Evolutionary conservation across 1,284 basidiomycete genomes (phyloP), one percentile per base, ranked within the genome.

Genomic region (Microbotryomycetes sp.): DNA sequence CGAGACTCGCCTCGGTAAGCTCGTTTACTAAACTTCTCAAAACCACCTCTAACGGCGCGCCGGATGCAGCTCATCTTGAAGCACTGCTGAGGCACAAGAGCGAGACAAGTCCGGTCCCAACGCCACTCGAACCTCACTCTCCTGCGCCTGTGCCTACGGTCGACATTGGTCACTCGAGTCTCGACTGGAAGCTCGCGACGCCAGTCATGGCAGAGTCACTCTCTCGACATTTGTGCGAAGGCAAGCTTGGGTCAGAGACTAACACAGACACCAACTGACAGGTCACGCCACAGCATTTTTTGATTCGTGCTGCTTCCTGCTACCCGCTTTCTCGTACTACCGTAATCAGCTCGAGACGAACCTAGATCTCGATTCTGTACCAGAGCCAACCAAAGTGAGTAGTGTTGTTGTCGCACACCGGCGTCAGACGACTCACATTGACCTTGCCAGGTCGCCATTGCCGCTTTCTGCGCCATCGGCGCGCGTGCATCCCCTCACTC

Each of bases 401-500:
- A n/a, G n/a, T n/a, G n/a, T 26, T 18, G 3, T 18, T n/a, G 27
- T 18, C 28, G 28, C 7, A 24, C 41, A 21, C n/a, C 46, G 16
- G 30, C 50, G 9, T 30, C 21, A 26, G 46, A 3, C 51, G 15
- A 16, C 35, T 13, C 4, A 6, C 24, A 23, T 52, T 16, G 13
- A 29, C 60, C 13, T 9, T 45, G 23, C 18, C 45, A 62, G 23
- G 57, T 60, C 5, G 61, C 61, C 1, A 58, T 57, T 18, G 52
- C 61, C 4, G 58, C 46, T 0, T 66, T 66, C 28, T 57, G 61
- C 46, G 61, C 64, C 4, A 52, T 66, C 52, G 64, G 64, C 7
- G 64, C 64, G 0, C 41, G 64, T 6, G 56, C 61, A 3, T 49
- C 45, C 18, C 64, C 61, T 15, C 56, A 66, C 41, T 66, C 64